phyloP scores from a whole-genome alignment of 306 rosid species.

The Luffa acutangula region DNA sequence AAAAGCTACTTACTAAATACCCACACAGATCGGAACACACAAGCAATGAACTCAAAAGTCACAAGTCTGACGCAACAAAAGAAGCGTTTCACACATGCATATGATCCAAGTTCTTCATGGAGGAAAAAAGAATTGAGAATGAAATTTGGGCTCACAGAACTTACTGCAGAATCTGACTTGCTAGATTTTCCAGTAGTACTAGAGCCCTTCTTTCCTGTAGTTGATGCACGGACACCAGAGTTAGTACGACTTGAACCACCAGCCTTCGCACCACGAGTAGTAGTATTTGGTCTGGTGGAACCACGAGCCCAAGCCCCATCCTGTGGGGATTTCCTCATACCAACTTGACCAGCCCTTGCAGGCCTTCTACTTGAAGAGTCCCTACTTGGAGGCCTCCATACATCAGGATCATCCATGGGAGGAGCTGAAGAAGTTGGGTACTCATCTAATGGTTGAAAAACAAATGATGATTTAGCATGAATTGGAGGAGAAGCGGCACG shows the following conservation, averaged over 20 bases:
- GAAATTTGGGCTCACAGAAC: constrained; percentile 14
- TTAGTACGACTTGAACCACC: constrained; percentile 46
- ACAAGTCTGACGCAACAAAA: background rate
- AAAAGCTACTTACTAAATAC: background rate
- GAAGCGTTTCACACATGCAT: background rate
- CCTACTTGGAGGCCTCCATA: constrained; percentile 93
- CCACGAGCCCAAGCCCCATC: constrained; percentile 89
- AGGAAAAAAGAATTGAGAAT: background rate
- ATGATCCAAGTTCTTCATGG: background rate
- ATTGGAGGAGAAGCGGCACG: constrained; percentile 81
- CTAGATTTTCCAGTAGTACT: constrained; percentile 43
- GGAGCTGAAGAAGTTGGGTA: constrained; percentile 77
- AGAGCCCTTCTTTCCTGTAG: constrained; percentile 52
- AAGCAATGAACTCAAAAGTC: background rate
- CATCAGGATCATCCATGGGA: constrained; percentile 79
- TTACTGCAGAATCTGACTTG: constrained; percentile 58
- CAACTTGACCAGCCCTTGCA: constrained; percentile 48
- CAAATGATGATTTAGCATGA: constrained; percentile 55
- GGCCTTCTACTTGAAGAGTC: constrained; percentile 56
- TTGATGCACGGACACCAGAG: constrained; percentile 45
- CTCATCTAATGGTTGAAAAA: constrained; percentile 87
- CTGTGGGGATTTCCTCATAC: constrained; percentile 57
- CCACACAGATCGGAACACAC: background rate
- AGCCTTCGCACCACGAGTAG: constrained; percentile 55
- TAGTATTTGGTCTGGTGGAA: constrained; percentile 36